Evolutionary conservation across 768 basidiomycete species (phyloP).

Genomic region (Dentipellis sp.): DNA sequence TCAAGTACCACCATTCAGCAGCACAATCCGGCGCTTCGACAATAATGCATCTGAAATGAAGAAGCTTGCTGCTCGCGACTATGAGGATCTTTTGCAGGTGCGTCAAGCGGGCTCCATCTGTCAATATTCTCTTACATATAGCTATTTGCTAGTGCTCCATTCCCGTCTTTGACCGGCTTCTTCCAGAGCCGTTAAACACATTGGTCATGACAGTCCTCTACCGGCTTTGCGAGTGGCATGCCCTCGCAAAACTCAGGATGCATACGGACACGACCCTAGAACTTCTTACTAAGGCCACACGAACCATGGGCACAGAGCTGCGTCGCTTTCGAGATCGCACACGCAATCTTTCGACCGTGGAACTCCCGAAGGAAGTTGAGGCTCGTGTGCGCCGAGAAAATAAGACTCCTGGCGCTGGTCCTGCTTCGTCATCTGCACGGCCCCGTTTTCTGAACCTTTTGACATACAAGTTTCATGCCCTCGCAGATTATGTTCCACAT

Average conservation of each 20-base stretch:
- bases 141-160: constrained; percentile 15
- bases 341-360: constrained; percentile 21
- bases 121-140: background rate
- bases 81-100: constrained; percentile 20
- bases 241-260: constrained; percentile 29
- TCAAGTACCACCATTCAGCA: constrained; percentile 15
- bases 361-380: constrained; percentile 28
- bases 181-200: constrained; percentile 13
- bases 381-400: constrained; percentile 12
- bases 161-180: constrained; percentile 18
- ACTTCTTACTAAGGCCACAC: constrained; percentile 18
- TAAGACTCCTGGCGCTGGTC: background rate
- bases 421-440: background rate
- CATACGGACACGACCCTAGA: constrained; percentile 27
- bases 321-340: constrained; percentile 23
- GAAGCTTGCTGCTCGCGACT: constrained; percentile 21
- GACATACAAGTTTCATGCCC: background rate
- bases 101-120: too few relatives aligned
- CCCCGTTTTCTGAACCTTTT: background rate
- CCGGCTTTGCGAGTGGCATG: constrained; percentile 27
- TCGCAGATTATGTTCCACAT: background rate
- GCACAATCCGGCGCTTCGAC: constrained; percentile 16
- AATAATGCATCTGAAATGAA: constrained; percentile 19
- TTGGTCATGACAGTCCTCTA: constrained; percentile 26
- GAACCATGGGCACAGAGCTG: constrained; percentile 20